A percentile compares a stretch with the other conserved stretches of the same genome.
phyloP scores from a whole-genome alignment of 1,284 basidiomycete genomes.

The Cutaneotrichosporon cutaneum region DNA sequence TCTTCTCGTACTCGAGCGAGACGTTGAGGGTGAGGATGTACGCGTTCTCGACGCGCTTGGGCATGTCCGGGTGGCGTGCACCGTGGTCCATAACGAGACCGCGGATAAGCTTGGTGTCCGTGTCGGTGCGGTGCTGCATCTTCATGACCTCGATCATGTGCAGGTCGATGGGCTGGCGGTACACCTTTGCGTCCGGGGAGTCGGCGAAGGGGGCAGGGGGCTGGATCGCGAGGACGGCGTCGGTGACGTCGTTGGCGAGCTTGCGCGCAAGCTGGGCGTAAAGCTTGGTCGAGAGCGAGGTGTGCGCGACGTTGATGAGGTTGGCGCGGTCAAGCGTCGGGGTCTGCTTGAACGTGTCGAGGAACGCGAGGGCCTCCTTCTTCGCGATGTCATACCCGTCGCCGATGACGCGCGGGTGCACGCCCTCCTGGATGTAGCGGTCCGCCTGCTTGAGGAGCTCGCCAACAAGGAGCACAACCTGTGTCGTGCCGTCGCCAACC shows the following conservation, averaged over 20 bases:
- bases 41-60: constrained; percentile 95
- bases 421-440: constrained; percentile 96
- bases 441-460: constrained; percentile 97
- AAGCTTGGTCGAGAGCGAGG: constrained; percentile 93
- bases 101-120: constrained; percentile 94
- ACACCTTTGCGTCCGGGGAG: constrained; percentile 65
- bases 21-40: constrained; percentile 96
- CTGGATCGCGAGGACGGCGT: constrained; percentile 88
- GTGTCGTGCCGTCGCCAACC: constrained; percentile 98
- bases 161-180: constrained; percentile 87
- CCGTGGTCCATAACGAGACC: constrained; percentile 91
- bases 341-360: constrained; percentile 82
- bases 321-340: constrained; percentile 77
- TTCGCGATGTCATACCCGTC: constrained; percentile 97
- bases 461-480: constrained; percentile 93
- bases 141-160: constrained; percentile 99
- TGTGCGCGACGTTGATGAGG: constrained; percentile 88
- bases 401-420: constrained; percentile 93
- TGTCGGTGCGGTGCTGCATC: constrained; percentile 98
- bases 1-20: constrained; percentile 98
- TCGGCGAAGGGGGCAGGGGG: constrained; percentile 61
- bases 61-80: constrained; percentile 98
- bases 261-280: constrained; percentile 79
- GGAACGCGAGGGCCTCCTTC: constrained; percentile 84
- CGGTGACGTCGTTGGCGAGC: constrained; percentile 88